Percentiles rank a stretch among this genome's conserved stretches.
Evolutionary conservation across 345 rosid species (phyloP).

Genomic region (Rhodamnia argentea): DNA sequence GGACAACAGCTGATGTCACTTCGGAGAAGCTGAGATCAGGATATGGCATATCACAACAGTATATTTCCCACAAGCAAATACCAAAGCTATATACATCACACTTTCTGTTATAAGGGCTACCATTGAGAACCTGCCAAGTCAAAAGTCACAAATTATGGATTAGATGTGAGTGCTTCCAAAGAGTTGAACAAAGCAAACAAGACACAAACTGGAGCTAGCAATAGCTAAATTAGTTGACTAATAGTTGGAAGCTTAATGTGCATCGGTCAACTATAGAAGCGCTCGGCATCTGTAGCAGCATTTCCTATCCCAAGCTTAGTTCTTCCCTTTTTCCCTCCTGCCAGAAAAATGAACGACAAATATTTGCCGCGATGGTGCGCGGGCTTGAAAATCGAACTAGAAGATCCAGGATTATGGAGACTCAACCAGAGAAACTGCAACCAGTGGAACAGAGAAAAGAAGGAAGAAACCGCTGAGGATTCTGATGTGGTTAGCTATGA

Average conservation of each 20-base stretch:
- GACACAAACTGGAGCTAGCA: background rate
- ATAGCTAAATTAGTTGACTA: background rate
- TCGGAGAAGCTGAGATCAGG: conserved; percentile 97
- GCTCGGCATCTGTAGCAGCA: background rate
- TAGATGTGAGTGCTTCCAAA: background rate
- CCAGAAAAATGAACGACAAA: background rate
- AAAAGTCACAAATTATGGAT: background rate
- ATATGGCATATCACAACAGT: conserved; percentile 99
- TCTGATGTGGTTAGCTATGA: background rate
- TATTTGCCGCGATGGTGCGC: background rate
- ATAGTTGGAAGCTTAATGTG: background rate
- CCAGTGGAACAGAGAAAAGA: background rate
- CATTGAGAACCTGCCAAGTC: conserved; percentile 67
- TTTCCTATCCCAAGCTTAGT: background rate
- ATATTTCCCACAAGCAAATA: conserved; percentile 96
- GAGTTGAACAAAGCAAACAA: background rate
- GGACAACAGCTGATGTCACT: conserved; percentile 93
- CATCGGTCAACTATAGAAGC: background rate
- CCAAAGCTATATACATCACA: conserved; percentile 98
- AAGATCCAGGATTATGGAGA: background rate
- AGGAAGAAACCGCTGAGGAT: background rate
- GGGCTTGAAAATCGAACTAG: background rate
- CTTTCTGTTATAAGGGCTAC: conserved; percentile 82
- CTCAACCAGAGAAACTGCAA: background rate
- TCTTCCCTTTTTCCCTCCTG: background rate